Base-by-base conservation (phyloP, 371 early-diverging fungal species). In the Massospora cicadina region DNA sequence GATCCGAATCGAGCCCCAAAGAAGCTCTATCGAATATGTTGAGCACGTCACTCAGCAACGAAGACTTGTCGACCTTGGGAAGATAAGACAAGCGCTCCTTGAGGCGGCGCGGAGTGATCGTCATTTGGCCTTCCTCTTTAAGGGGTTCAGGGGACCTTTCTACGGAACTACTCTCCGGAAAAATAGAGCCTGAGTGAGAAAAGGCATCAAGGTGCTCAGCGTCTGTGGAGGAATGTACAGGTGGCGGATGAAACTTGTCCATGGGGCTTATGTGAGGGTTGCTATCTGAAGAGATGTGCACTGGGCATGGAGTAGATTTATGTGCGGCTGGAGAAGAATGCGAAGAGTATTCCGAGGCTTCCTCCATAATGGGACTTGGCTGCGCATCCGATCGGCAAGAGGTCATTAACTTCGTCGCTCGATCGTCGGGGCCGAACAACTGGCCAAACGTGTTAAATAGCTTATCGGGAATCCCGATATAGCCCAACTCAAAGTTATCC, bases 1-100 rank as follows among this genome's bases (percentile, higher is more conserved):
- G 43, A 17, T 43, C 43, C 5, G 43, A 43, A 17, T 58, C 58
- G 2, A 58, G 29, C 29, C 29, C 58, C 30, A 17, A 29, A 58
- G 28, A 27, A 1, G 58, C 30, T 2, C 1, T 25, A 17, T 58
- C 58, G 17, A 58, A 58, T 27, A 58, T 58, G 26, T 25, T 27
- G 25, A 58, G 26, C 58, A 58, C 30, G 28, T 58, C 58, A 58
- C 29, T 58, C 17, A 58, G 29, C 1, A 58, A 17, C 30, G 28
- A 25, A 25, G 58, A 26, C 29, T 58, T 58, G 29, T 58, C 58
- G 28, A 25, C 58, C 29, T 25, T 25, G 5, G 58, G 58, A 27
- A 58, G 29, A 30, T 58, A 58, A n/a, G 58, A 58, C 7, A 58
- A 28, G 29, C 58, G 58, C 23, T 58, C 30, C 17, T 43, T 43